Conservation (phyloP, 2,329 filamentous ascomycete species). For the Phyllosticta citrichinensis region DNA sequence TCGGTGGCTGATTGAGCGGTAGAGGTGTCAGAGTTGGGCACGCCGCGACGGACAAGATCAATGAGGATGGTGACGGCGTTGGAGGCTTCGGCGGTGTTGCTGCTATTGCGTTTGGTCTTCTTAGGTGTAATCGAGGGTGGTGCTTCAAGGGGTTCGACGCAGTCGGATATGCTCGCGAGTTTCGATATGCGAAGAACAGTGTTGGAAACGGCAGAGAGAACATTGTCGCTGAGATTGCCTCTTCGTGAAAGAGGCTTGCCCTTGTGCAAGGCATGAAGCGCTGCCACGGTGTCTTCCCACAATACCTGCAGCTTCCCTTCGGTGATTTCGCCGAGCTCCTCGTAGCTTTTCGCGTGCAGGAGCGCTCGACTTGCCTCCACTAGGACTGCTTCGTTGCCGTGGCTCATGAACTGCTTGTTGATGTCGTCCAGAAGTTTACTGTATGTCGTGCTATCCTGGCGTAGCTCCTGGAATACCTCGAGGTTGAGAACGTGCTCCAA, state of each 20-base stretch:
- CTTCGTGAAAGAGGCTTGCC: constrained; percentile 62
- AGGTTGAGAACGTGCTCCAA: constrained; percentile 80
- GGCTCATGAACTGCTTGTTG: constrained; percentile 86
- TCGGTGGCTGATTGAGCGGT: constrained; percentile 66
- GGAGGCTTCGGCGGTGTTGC: constrained; percentile 21
- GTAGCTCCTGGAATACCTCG: constrained; percentile 77
- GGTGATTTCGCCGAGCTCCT: constrained; percentile 78
- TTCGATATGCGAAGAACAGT: constrained; percentile 72
- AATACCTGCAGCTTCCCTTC: constrained; percentile 69
- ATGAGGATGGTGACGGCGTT: constrained; percentile 56
- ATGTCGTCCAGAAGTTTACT: constrained; percentile 79
- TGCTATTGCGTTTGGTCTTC: constrained; percentile 12
- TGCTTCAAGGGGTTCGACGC: constrained; percentile 62
- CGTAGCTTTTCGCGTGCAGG: constrained; percentile 73
- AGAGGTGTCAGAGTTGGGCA: constrained; percentile 53
- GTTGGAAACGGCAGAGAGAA: constrained; percentile 61
- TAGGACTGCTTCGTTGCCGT: constrained; percentile 76
- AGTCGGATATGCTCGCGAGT: constrained; percentile 69
- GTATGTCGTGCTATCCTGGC: constrained; percentile 75
- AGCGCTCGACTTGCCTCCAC: constrained; percentile 75
- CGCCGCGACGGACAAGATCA: constrained; percentile 63
- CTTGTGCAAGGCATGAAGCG: constrained; percentile 58
- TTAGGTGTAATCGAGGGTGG: constrained; percentile 33
- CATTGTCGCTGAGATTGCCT: constrained; percentile 55
- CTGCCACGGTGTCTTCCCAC: constrained; percentile 75